phyloP scores from a whole-genome alignment of 2,329 filamentous ascomycete genomes.

The Neonectria faginata region DNA sequence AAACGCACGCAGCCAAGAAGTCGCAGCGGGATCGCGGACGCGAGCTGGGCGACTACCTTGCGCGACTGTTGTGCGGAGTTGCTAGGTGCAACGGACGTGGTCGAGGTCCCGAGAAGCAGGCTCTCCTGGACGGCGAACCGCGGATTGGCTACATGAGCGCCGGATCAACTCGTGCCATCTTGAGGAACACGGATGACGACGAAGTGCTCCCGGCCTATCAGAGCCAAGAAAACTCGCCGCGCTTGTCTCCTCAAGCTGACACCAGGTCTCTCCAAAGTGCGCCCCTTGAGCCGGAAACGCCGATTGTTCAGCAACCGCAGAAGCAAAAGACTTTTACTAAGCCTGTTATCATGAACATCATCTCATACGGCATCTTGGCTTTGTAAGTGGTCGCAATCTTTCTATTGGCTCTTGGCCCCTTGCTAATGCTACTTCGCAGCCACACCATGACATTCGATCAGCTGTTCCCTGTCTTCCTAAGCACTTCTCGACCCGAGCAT shows the following conservation, averaged over 20 bases:
- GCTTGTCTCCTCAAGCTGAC: conserved; percentile 52
- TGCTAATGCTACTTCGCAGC: conserved; percentile 59
- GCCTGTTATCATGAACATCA: conserved; percentile 87
- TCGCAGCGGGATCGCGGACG: conserved; percentile 79
- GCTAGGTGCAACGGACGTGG: conserved; percentile 50
- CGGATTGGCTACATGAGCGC: conserved; percentile 69
- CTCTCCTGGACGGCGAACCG: conserved; percentile 72
- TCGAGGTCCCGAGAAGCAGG: conserved; percentile 66
- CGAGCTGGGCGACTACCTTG: conserved; percentile 79
- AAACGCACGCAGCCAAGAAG: conserved; percentile 90
- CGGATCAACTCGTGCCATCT: conserved; percentile 17
- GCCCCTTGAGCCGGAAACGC: conserved; percentile 42
- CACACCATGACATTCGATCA: conserved; percentile 98
- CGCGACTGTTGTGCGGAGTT: conserved; percentile 55
- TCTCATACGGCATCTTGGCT: conserved; percentile 91
- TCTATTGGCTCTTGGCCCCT: not conserved
- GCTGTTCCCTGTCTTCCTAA: conserved; percentile 91
- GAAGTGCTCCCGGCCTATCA: conserved; percentile 78
- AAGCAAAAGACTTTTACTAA: conserved; percentile 77
- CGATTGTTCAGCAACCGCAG: conserved; percentile 20
- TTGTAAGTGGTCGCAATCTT: conserved; percentile 75
- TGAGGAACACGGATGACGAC: conserved; percentile 51
- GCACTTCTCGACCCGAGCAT: conserved; percentile 67
- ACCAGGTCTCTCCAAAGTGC: conserved; percentile 31
- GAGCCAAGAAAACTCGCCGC: conserved; percentile 68